These are phyloP conservation scores for Aspergillus flavus DNA, from an alignment of 2,329 filamentous ascomycete genomes.

Conservation along the genomic window DNA sequence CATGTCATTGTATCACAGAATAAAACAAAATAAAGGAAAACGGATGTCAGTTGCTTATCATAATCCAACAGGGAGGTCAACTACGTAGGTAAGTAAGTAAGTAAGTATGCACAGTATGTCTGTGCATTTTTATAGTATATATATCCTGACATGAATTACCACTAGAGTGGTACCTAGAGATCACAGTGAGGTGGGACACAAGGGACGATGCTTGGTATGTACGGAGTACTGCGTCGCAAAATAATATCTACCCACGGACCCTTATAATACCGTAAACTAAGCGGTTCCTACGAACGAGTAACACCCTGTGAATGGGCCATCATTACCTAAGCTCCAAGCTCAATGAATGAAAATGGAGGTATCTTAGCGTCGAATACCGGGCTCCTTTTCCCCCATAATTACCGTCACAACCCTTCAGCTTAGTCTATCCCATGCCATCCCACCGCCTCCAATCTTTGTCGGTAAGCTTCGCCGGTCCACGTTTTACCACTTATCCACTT, in stretches of 20 bases:
- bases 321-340: background rate
- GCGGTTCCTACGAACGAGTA: background rate
- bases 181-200: background rate
- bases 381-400: background rate
- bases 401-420: background rate
- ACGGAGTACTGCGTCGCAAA: background rate
- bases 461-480: slow-evolving; percentile 20
- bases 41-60: background rate
- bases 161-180: too few relatives aligned
- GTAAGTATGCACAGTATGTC: background rate
- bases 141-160: background rate
- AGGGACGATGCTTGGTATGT: background rate
- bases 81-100: background rate
- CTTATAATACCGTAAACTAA: background rate
- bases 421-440: background rate
- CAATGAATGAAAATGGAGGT: background rate
- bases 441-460: slow-evolving; percentile 6
- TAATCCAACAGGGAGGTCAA: background rate
- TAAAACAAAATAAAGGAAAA: background rate
- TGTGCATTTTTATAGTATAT: background rate
- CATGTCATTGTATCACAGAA: background rate
- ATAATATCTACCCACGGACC: background rate
- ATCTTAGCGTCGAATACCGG: background rate
- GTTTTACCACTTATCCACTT: slow-evolving; percentile 16
- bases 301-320: background rate